Evolutionary conservation across 2,329 filamentous ascomycete species (phyloP), one percentile per base, ranked within the genome.

Genomic region (Scedosporium dehoogii): DNA sequence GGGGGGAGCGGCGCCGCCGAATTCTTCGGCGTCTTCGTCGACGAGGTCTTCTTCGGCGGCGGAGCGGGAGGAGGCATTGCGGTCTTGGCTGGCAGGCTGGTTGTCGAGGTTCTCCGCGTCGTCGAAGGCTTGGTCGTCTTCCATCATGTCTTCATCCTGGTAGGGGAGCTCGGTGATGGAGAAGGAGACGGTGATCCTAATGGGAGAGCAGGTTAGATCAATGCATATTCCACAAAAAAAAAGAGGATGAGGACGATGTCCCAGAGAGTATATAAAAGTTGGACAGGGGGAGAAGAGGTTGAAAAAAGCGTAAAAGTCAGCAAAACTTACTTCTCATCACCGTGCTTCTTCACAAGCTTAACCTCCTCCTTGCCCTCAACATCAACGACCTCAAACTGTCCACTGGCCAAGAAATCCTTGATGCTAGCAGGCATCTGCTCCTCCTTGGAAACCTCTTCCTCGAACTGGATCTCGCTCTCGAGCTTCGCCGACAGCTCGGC

Each of bases 401-500:
- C 87, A 78, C 91, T 93, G 72, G 93, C 86, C 58, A 97, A 78
- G 76, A 96, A 97, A 74, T 94, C 90, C 78, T 91, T 88, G 74
- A 97, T 84, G 73, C 87, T 90, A 66, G 86, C 82, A 48, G 91
- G 88, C 67, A 89, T 77, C 67, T 89, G 84, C 70, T 90, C 85
- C 65, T 84, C 81, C 67, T 87, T 82, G 76, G 88, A 87, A 76
- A 92, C 87, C 71, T 92, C 87, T 70, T 86, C 85, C 82, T 97
- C 94, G 72, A 96, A 86, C 74, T 86, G 79, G 67, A 96, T 81
- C 79, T 96, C 92, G 72, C 85, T 87, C 67, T 90, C 85, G 59
- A 99, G 85, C 84, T 97, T 97, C 64, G 86, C 85, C 48, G 87
- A 84, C 61, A 99, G 86, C 77, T 97, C 91, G 67, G 88, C 81